Conservation (phyloP, 305 asterid species). For the Fraxinus platypoda region DNA sequence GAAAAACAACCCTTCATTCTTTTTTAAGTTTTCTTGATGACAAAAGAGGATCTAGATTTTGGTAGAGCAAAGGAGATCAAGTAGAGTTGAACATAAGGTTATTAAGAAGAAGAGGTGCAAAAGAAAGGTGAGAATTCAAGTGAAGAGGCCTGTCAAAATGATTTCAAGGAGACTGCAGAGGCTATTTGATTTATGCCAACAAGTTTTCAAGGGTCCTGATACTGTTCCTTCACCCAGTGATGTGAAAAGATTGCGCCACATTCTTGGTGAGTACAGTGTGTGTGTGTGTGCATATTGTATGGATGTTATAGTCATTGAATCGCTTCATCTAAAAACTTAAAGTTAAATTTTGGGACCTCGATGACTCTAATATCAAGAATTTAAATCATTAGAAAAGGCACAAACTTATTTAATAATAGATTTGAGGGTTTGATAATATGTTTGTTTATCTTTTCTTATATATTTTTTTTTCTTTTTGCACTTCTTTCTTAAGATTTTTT, state of each 20-base stretch:
- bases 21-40: conserved; percentile 17
- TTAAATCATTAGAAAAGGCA: background rate
- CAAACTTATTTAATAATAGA: background rate
- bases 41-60: conserved; percentile 27
- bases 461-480: background rate
- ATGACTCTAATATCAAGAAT: background rate
- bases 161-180: conserved; percentile 42
- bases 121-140: conserved; percentile 30
- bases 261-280: conserved; percentile 50
- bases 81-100: conserved; percentile 19
- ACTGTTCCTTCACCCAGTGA: conserved; percentile 46
- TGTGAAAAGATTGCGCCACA: conserved; percentile 42
- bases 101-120: conserved; percentile 37
- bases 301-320: background rate
- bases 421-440: background rate
- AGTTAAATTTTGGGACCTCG: background rate
- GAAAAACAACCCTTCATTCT: background rate
- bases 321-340: background rate
- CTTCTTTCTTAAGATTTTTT: background rate
- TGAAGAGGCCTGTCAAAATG: conserved; percentile 23
- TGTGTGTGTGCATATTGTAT: background rate
- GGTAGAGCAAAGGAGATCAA: conserved; percentile 23
- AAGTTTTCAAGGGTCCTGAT: conserved; percentile 54
- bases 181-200: conserved; percentile 46
- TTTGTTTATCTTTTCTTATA: too few relatives aligned